Conservation (phyloP, 805 yeast genomes). For the Blastobotrys attinorum region DNA sequence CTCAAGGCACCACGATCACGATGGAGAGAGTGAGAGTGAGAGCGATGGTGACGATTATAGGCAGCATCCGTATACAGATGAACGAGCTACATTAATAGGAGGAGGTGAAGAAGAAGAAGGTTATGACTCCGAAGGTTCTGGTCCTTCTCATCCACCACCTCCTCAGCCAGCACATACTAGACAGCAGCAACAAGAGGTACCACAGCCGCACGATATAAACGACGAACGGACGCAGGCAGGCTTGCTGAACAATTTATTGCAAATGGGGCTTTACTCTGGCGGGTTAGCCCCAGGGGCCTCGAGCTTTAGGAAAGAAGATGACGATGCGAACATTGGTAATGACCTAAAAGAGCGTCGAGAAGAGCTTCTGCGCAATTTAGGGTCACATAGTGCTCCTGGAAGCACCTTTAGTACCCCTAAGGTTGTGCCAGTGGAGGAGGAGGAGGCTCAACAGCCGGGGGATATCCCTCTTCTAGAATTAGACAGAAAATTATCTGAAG, state of each 20-base stretch:
- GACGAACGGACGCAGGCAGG: not conserved
- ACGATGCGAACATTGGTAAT: conserved; percentile 7
- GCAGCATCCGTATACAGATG: too few species aligned
- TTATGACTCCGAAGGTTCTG: too few species aligned
- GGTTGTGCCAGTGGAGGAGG: conserved; percentile 1
- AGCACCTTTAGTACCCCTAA: not conserved
- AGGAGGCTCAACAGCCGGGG: conserved; percentile 7
- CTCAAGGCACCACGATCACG: too few species aligned
- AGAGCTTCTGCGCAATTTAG: not conserved
- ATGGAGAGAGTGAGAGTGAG: too few species aligned
- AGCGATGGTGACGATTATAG: too few species aligned
- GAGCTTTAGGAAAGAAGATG: conserved; percentile 10
- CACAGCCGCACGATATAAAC: too few species aligned
- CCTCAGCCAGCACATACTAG: too few species aligned
- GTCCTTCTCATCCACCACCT: too few species aligned
- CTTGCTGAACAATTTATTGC: conserved; percentile 13
- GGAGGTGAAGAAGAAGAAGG: too few species aligned
- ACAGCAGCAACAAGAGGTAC: too few species aligned
- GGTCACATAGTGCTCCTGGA: not conserved
- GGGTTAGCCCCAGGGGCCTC: conserved; percentile 29
- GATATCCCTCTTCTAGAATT: conserved; percentile 21
- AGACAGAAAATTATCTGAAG: conserved; percentile 13
- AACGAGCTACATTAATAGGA: too few species aligned
- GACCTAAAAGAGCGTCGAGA: not conserved
- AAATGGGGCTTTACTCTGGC: conserved; percentile 25